Conservation (phyloP, 2,329 filamentous ascomycete species). For the Cryphonectria nitschkei region DNA sequence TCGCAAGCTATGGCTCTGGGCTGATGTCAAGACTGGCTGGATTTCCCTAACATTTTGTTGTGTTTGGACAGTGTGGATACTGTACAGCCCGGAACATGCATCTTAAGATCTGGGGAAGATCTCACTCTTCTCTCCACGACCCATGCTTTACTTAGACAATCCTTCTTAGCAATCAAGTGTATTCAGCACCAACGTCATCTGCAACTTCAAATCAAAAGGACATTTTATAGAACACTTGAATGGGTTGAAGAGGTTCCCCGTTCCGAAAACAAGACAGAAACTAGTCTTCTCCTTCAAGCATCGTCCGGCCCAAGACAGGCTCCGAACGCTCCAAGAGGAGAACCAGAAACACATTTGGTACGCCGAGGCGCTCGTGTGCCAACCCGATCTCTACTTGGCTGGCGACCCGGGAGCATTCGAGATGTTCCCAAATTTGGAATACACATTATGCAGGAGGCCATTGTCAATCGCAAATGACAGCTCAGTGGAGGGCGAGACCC, state of each 20-base stretch:
- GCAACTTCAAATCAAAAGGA: background rate
- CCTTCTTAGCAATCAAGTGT: background rate
- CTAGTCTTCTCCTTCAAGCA: background rate
- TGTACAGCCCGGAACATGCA: background rate
- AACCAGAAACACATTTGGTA: background rate
- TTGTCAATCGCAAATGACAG: background rate
- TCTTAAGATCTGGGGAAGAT: background rate
- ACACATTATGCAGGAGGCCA: too few species aligned
- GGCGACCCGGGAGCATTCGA: too few species aligned
- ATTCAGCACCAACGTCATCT: background rate
- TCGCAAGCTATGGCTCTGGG: background rate
- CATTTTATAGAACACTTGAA: background rate
- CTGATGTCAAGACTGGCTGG: background rate
- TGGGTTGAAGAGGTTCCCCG: background rate
- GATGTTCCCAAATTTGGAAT: too few species aligned
- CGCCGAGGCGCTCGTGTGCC: too few species aligned
- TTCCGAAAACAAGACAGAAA: background rate
- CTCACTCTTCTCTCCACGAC: background rate
- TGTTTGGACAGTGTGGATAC: background rate
- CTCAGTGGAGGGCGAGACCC: background rate
- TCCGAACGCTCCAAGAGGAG: background rate
- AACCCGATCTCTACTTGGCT: too few species aligned
- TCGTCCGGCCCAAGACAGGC: background rate
- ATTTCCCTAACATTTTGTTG: too few species aligned
- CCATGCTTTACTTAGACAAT: background rate